Percentiles rank a stretch among this genome's conserved stretches.
These are phyloP conservation scores for Flaveria sonorensis DNA, from an alignment of 129 eudicot genomes.

Conservation along the genomic window DNA sequence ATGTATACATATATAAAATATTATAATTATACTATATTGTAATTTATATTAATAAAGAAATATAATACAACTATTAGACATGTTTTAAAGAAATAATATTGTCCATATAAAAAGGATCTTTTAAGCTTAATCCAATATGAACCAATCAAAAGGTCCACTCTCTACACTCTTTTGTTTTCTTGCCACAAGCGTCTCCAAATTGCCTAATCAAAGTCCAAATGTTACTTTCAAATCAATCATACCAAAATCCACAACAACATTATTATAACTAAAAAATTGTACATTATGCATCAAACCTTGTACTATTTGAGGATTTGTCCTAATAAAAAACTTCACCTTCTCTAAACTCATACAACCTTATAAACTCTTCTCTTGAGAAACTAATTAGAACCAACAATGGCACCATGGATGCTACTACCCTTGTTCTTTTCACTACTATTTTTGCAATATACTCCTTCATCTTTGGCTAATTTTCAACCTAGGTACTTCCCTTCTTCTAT, in stretches of 20 bases:
- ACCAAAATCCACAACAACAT: conserved; percentile 21
- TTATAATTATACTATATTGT: too few relatives aligned
- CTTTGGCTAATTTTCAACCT: conserved; percentile 35
- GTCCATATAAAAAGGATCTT: conserved; percentile 28
- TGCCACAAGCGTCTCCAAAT: conserved; percentile 12
- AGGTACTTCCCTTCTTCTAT: conserved; percentile 48
- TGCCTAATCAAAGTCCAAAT: conserved; percentile 11
- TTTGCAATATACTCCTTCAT: conserved; percentile 29
- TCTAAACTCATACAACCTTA: conserved; percentile 23
- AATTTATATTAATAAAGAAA: background rate
- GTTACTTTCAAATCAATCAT: background rate
- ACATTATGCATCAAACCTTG: conserved; percentile 29
- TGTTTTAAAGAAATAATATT: conserved; percentile 26
- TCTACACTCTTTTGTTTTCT: conserved; percentile 28
- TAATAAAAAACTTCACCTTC: conserved; percentile 20
- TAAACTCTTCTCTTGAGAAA: conserved; percentile 17
- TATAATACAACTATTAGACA: background rate
- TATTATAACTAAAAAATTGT: background rate
- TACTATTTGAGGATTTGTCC: conserved; percentile 28
- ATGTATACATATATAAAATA: too few relatives aligned
- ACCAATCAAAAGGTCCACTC: conserved; percentile 31
- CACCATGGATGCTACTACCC: conserved; percentile 38
- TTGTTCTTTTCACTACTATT: conserved; percentile 26
- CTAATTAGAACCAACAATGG: conserved; percentile 25
- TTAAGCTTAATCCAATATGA: conserved; percentile 16